Conservation (phyloP, 495 filamentous ascomycete species). For the Penicillium maclennaniae region DNA sequence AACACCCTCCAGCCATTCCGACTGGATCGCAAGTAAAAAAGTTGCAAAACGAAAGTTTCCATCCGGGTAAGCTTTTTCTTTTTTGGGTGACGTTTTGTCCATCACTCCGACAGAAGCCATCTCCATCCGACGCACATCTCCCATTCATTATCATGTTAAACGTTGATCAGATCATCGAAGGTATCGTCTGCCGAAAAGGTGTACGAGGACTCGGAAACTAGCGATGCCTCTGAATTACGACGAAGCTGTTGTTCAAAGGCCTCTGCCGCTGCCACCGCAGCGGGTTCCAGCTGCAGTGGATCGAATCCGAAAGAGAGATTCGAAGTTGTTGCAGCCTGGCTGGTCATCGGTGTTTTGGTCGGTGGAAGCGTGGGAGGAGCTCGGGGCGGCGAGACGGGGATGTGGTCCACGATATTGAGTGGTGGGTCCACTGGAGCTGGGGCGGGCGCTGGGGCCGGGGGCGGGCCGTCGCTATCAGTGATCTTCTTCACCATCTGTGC, state of each 20-base stretch:
- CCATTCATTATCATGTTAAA: constrained; percentile 7
- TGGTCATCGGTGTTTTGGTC: neutral
- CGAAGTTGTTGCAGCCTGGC: constrained; percentile 2
- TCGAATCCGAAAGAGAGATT: constrained; percentile 37
- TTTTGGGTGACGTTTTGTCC: neutral
- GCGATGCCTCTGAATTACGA: constrained; percentile 26
- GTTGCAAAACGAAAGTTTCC: neutral
- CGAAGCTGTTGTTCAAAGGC: constrained; percentile 30
- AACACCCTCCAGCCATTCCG: constrained; percentile 17
- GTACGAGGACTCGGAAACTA: constrained; percentile 29
- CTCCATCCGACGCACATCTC: neutral
- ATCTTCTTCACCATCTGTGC: constrained; percentile 43
- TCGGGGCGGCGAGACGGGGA: constrained; percentile 10
- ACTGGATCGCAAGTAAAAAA: constrained; percentile 15
- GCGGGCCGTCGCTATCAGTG: constrained; percentile 21
- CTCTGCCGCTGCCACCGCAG: constrained; percentile 14
- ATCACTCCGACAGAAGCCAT: neutral
- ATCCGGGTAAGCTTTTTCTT: neutral
- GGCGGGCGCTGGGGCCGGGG: neutral
- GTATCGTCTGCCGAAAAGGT: constrained; percentile 31
- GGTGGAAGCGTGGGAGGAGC: constrained; percentile 3
- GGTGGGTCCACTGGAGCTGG: neutral
- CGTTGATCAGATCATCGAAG: constrained; percentile 36
- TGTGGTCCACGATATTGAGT: constrained; percentile 4
- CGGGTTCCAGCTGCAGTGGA: constrained; percentile 25